A percentile compares a stretch with the other conserved stretches of the same genome.
These are phyloP conservation scores for Rhizopus arrhizus DNA, from an alignment of 371 early-diverging fungal genomes.

Conservation along the genomic window DNA sequence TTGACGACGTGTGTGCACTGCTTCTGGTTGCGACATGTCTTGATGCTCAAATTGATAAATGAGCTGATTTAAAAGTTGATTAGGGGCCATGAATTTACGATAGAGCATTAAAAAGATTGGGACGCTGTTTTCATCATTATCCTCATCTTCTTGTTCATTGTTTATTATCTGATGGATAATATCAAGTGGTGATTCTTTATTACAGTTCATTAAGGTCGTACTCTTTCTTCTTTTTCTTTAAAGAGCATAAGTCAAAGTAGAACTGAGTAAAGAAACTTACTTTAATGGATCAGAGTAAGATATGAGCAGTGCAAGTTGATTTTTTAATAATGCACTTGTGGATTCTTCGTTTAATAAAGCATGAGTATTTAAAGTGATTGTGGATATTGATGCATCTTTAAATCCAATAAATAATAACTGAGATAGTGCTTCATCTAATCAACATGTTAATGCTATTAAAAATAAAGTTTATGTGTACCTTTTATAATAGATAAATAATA, in stretches of 20 bases:
- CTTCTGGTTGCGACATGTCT: not conserved
- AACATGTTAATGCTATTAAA: not conserved
- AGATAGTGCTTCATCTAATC: not conserved
- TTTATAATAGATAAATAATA: not conserved
- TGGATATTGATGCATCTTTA: not conserved
- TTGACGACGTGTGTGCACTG: not conserved
- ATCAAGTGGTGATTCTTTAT: not conserved
- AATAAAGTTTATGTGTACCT: not conserved
- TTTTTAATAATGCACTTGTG: not conserved
- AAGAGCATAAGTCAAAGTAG: not conserved
- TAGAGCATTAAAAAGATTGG: slow-evolving; percentile 55
- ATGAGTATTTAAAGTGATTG: not conserved
- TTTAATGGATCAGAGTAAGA: not conserved
- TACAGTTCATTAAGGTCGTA: not conserved
- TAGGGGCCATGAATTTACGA: slow-evolving; percentile 59
- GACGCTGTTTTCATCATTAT: slow-evolving; percentile 27
- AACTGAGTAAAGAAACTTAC: no score
- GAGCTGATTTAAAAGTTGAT: slow-evolving; percentile 44
- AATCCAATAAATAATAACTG: not conserved
- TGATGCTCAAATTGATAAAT: slow-evolving; percentile 35
- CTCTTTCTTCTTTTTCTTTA: not conserved
- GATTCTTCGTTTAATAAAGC: not conserved
- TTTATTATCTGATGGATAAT: slow-evolving; percentile 16
- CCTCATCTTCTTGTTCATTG: not conserved
- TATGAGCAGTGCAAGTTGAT: not conserved